These are phyloP conservation scores for Paracamarosporium sp. DNA, from an alignment of 2,329 filamentous ascomycete genomes.

Conservation along the genomic window DNA sequence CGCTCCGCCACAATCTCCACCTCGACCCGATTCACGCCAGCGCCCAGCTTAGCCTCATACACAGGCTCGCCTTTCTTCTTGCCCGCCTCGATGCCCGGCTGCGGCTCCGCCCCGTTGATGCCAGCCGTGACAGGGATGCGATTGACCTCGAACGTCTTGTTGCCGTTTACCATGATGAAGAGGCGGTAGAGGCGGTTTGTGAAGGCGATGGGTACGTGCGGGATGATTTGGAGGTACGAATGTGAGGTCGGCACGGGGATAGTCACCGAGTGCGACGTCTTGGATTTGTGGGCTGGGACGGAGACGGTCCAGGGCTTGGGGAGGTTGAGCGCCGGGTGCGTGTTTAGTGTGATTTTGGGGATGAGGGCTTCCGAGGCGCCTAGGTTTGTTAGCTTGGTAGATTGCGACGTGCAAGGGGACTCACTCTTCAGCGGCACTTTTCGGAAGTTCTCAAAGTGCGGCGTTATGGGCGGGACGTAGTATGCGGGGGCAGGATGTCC, in stretches of 20 bases:
- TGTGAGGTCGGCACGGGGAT: conserved; percentile 72
- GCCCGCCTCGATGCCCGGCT: conserved; percentile 33
- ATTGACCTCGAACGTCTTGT: conserved; percentile 65
- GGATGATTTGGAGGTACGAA: conserved; percentile 74
- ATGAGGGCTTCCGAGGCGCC: conserved; percentile 67
- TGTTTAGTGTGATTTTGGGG: conserved; percentile 68
- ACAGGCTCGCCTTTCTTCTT: conserved; percentile 66
- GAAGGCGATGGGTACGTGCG: conserved; percentile 68
- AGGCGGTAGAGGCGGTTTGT: conserved; percentile 76
- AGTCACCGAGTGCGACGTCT: conserved; percentile 75
- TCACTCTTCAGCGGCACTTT: conserved; percentile 55
- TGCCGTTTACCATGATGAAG: conserved; percentile 74
- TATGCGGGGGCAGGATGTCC: conserved; percentile 33
- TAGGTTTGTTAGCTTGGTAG: conserved; percentile 25
- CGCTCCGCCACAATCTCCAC: conserved; percentile 78
- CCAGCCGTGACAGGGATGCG: conserved; percentile 56
- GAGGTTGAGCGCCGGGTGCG: conserved; percentile 70
- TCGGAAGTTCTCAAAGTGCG: conserved; percentile 40
- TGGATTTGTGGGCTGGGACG: conserved; percentile 69
- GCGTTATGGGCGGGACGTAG: conserved; percentile 36
- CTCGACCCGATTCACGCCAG: conserved; percentile 79
- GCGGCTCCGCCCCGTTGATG: conserved; percentile 35
- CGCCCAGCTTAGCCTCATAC: conserved; percentile 75
- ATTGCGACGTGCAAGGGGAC: conserved; percentile 13
- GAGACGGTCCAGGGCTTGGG: conserved; percentile 68